Evolutionary conservation across 2,329 filamentous ascomycete genomes (phyloP).

Genomic region (Diaporthe sp.): DNA sequence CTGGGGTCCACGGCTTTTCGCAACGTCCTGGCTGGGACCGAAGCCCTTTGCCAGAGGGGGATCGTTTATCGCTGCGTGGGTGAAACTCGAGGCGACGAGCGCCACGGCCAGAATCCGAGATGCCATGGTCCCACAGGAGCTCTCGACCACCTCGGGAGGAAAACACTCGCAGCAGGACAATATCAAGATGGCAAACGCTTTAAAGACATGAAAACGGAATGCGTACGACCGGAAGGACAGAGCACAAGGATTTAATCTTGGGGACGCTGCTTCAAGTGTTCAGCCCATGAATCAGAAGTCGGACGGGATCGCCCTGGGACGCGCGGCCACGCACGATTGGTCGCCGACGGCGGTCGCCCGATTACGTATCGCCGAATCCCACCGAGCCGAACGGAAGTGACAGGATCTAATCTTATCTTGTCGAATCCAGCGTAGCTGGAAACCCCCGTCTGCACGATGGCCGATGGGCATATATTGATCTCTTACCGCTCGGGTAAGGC

Average conservation of each 20-base stretch:
- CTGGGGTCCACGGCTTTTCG: constrained; percentile 68
- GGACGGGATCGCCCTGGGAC: constrained; percentile 17
- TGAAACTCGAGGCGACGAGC: constrained; percentile 33
- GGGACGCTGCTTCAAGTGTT: neutral
- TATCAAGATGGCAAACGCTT: neutral
- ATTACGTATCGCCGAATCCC: constrained; percentile 28
- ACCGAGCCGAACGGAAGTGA: constrained; percentile 6
- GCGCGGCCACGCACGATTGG: constrained; percentile 29
- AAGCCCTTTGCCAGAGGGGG: constrained; percentile 44
- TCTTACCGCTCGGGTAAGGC: neutral
- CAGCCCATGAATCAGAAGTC: constrained; percentile 16
- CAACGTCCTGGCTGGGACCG: constrained; percentile 54
- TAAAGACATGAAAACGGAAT: neutral
- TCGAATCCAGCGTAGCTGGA: neutral
- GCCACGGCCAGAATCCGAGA: constrained; percentile 35
- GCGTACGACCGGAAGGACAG: too few relatives aligned
- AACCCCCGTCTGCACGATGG: neutral
- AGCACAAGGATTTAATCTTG: neutral
- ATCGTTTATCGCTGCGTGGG: constrained; percentile 10
- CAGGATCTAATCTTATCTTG: constrained; percentile 35
- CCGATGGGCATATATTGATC: neutral
- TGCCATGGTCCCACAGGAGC: constrained; percentile 18
- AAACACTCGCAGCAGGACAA: neutral
- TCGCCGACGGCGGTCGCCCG: neutral
- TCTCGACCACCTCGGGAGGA: neutral